Evolutionary conservation across 116 monocot species (phyloP), one percentile per base, ranked within the genome.

Genomic region (Phalaenopsis hybrid): DNA sequence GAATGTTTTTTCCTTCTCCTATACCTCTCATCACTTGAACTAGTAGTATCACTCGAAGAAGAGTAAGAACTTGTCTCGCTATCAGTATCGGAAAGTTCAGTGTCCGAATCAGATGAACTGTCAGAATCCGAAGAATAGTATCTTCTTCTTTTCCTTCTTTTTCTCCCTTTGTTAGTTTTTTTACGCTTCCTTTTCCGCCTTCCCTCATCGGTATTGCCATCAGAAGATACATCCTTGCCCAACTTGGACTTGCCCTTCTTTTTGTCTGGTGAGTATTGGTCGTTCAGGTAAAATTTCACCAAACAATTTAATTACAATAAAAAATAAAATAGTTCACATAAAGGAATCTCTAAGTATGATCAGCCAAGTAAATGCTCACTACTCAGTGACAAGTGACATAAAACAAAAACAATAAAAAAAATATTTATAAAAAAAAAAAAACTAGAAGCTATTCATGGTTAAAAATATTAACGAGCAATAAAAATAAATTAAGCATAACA

Each of bases 81-180:
- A 10, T 95, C 93, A 69, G 86, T 85, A 0, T 99, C 98, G 9
- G 94, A 92, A 59, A 89, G 86, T 41, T 99, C 93, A 48, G 81
- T 82, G 43, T 96, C 93, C 17, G 95, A 75, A 43, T 90, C 91
- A 18, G 98, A 92, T 33, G 90, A 92, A 82, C 91, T 97, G 48
- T 99, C 95, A 25, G 98, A 95, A 50, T 92, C 92, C n/a, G 98
- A 98, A 44, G 91, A 87, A 80, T 90, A 92, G 79, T 90, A 80
- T 87, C 91, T 89, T 88, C 91, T 89, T 85, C 89, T 86, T 80
- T 82, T 95, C 81, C 74, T 92, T 88, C 88, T 98, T 82, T 84
- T 90, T 76, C 91, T 90, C 58, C 86, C 84, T 86, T 89, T 99
- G 15, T 88, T 88, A 77, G 89, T 82, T 81, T 92, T 99, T 50